Evolutionary conservation across 2,329 filamentous ascomycete genomes (phyloP).

Genomic region (Neofusicoccum sp.): DNA sequence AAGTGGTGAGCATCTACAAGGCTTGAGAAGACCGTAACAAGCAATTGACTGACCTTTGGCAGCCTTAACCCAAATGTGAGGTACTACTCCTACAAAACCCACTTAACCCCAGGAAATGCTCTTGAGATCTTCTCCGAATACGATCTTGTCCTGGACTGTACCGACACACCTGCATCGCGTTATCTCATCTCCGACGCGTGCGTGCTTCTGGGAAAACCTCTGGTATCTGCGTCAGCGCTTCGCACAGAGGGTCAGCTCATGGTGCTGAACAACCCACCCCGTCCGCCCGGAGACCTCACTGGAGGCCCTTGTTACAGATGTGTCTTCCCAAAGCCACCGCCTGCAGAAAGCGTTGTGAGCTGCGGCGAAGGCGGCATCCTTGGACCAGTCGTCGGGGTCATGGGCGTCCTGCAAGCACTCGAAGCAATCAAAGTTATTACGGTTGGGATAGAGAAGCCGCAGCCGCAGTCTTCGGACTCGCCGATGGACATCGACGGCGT

Average conservation of each 20-base stretch:
- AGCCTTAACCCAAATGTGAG: constrained; percentile 71
- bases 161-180: constrained; percentile 85
- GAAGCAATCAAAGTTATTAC: constrained; percentile 84
- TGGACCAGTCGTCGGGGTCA: constrained; percentile 86
- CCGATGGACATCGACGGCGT: constrained; percentile 7
- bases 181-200: constrained; percentile 92
- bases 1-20: constrained; percentile 38
- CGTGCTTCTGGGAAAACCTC: constrained; percentile 71
- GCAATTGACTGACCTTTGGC: neutral
- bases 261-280: constrained; percentile 77
- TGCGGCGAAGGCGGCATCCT: constrained; percentile 93
- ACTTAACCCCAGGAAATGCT: constrained; percentile 69
- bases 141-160: constrained; percentile 89
- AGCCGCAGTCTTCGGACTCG: neutral
- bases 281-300: constrained; percentile 52
- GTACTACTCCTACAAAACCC: constrained; percentile 62
- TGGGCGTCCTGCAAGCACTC: constrained; percentile 89
- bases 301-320: constrained; percentile 91
- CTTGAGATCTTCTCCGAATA: constrained; percentile 65
- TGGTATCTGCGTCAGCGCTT: constrained; percentile 87
- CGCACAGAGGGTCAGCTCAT: constrained; percentile 88
- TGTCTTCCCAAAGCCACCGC: constrained; percentile 84
- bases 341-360: constrained; percentile 74
- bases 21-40: neutral
- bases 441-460: constrained; percentile 23